A percentile compares a stretch with the other conserved stretches of the same genome.
Conservation (phyloP, 495 filamentous ascomycete species). For the Patellaria atrata region DNA sequence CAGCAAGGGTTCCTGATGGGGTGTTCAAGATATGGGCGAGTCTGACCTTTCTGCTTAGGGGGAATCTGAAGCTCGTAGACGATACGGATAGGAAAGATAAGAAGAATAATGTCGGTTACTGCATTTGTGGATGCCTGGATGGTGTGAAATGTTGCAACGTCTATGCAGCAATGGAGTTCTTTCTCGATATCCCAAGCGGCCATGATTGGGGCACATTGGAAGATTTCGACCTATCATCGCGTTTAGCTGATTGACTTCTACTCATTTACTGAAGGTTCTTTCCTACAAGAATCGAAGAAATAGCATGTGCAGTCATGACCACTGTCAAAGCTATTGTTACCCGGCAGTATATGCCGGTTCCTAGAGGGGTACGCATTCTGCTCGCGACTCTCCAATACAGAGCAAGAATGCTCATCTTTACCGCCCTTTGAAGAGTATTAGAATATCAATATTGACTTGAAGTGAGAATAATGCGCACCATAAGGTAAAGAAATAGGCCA, state of each 20-base stretch:
- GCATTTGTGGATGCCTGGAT: slow-evolving; percentile 5
- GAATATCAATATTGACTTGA: too few relatives aligned
- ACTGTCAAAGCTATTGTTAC: too few relatives aligned
- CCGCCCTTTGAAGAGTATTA: neutral
- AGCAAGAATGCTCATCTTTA: slow-evolving; percentile 11
- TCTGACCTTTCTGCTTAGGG: slow-evolving; percentile 3
- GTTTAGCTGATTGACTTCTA: too few relatives aligned
- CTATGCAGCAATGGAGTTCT: neutral
- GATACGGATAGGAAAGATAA: slow-evolving; percentile 5
- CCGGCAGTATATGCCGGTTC: too few relatives aligned
- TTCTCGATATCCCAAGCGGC: slow-evolving; percentile 1
- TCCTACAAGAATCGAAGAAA: too few relatives aligned
- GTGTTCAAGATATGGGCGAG: neutral
- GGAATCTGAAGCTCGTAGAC: slow-evolving; percentile 3
- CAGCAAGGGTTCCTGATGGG: neutral
- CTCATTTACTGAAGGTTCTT: too few relatives aligned
- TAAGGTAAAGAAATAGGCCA: slow-evolving; percentile 5
- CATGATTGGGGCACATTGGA: slow-evolving; percentile 1
- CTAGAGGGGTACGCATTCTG: too few relatives aligned
- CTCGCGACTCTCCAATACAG: slow-evolving; percentile 6
- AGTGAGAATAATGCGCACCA: slow-evolving; percentile 1
- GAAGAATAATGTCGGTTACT: slow-evolving; percentile 4
- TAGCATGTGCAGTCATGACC: too few relatives aligned
- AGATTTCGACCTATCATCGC: slow-evolving; percentile 2
- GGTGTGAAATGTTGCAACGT: slow-evolving; percentile 1